Evolutionary conservation across 2,329 filamentous ascomycete species (phyloP), one percentile per base, ranked within the genome.

Genomic region (Penicillium frequentans): DNA sequence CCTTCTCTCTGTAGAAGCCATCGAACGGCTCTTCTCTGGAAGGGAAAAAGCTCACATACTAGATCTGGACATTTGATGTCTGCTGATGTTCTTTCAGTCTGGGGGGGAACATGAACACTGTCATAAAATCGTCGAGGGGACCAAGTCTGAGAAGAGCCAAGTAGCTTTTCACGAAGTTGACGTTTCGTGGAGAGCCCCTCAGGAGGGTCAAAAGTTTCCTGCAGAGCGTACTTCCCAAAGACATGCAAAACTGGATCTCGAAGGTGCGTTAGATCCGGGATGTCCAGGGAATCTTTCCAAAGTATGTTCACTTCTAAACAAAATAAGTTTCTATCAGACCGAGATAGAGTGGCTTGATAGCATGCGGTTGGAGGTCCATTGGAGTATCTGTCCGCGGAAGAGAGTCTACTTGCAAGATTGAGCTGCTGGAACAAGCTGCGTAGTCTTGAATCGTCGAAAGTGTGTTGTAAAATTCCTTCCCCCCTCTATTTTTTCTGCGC

Each of bases 1-100:
- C 77, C 74, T 65, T 81, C 79, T 59, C 76, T 74, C 55, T 69
- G 58, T 43, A 81, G 57, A 39, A 82, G 69, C 79, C 79, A 82
- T 37, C 73, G 64, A 11, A 81, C 72, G 8, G 79, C 75, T 58
- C 79, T 75, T 54, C 71, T 70, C 56, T 82, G 79, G 53, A 82
- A 82, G 3, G 79, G 77, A 58, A 77, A 81, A n/a, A 81, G 70
- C 26, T 73, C 59, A 50, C 72, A 77, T 21, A 71, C 62, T 26
- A 77, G 56, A 24, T 63, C 52, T 26, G 73, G 66, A 55, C 72
- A 75, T 37, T 71, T 66, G 7, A 79, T 62, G 7, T 72, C 61
- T 33, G 69, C 67, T 5, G 75, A 73, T 27, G 71, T 52, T n/a
- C 62, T 63, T 13, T 68, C 56, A 3, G 67, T 68, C 35, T 73